These are phyloP conservation scores for Colletotrichum sp. DNA, from an alignment of 2,329 filamentous ascomycete genomes.

Conservation along the genomic window DNA sequence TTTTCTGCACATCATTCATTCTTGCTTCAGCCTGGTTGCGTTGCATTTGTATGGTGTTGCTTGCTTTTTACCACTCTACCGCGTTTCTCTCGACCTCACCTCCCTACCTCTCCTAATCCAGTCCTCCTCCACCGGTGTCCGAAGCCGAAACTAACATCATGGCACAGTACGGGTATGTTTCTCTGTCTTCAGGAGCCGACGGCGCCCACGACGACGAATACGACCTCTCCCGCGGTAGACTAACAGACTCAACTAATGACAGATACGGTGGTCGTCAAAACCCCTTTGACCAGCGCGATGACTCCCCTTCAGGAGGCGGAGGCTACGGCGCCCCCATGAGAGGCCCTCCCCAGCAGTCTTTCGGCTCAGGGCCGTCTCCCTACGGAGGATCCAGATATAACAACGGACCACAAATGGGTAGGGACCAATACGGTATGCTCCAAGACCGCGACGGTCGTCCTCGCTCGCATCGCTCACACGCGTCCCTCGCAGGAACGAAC, in stretches of 20 bases:
- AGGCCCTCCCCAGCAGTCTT: conserved; percentile 18
- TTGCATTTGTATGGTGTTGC: conserved; percentile 12
- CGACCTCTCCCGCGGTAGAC: conserved; percentile 11
- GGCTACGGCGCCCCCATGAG: conserved; percentile 29
- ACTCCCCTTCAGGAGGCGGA: conserved; percentile 29
- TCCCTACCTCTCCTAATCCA: neutral
- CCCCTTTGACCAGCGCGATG: conserved; percentile 63
- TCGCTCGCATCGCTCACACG: neutral
- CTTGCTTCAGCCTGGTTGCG: conserved; percentile 19
- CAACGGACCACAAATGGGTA: conserved; percentile 25
- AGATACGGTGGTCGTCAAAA: conserved; percentile 63
- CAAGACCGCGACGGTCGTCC: conserved; percentile 8
- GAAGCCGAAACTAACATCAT: conserved; percentile 40
- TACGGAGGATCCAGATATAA: conserved; percentile 27
- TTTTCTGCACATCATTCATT: conserved; percentile 14
- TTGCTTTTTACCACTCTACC: neutral
- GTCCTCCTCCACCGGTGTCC: neutral
- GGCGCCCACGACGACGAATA: conserved; percentile 14
- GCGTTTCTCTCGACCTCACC: neutral
- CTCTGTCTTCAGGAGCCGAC: conserved; percentile 18
- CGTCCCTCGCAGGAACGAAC: conserved; percentile 44
- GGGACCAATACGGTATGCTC: conserved; percentile 16
- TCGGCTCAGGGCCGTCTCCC: conserved; percentile 19
- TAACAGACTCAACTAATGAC: conserved; percentile 34
- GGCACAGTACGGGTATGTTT: conserved; percentile 53